Percentiles rank a stretch among this genome's conserved stretches.
Evolutionary conservation across 192 early-diverging fungal species (phyloP).

Genomic region (Haplosporangium gracile): DNA sequence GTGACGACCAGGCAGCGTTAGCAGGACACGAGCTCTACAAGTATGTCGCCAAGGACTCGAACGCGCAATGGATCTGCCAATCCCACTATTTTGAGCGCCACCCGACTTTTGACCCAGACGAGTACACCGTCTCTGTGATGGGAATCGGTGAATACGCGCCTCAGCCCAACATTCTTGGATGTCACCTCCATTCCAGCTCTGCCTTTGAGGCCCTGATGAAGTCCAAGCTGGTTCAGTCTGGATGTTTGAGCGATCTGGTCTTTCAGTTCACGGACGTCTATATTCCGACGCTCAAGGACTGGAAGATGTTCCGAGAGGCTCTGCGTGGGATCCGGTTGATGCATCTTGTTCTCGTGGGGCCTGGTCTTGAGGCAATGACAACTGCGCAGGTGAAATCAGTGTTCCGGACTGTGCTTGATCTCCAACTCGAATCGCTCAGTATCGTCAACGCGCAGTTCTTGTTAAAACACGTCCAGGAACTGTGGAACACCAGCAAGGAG

Average conservation of each 20-base stretch:
- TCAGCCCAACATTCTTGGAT: not conserved
- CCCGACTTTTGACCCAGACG: not conserved
- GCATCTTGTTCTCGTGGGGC: not conserved
- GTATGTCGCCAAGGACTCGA: not conserved
- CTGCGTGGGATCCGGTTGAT: not conserved
- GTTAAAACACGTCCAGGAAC: too few species aligned
- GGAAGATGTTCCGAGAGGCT: not conserved
- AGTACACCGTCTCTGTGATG: not conserved
- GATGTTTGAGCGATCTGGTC: not conserved
- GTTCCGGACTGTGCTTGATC: too few species aligned
- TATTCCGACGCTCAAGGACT: not conserved
- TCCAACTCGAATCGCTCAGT: too few species aligned
- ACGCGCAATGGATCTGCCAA: not conserved
- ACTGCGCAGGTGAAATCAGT: too few species aligned
- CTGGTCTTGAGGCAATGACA: too few species aligned
- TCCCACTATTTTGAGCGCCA: not conserved
- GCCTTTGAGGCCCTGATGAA: not conserved
- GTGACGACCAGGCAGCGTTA: not conserved
- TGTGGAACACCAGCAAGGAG: too few species aligned
- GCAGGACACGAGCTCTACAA: not conserved
- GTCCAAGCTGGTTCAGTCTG: not conserved
- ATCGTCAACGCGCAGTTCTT: too few species aligned
- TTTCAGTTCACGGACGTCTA: not conserved
- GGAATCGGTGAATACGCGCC: not conserved
- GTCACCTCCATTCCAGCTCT: not conserved